phyloP scores from a whole-genome alignment of 2,329 filamentous ascomycete genomes.

The Immersiporthe knoxdaviesiana region DNA sequence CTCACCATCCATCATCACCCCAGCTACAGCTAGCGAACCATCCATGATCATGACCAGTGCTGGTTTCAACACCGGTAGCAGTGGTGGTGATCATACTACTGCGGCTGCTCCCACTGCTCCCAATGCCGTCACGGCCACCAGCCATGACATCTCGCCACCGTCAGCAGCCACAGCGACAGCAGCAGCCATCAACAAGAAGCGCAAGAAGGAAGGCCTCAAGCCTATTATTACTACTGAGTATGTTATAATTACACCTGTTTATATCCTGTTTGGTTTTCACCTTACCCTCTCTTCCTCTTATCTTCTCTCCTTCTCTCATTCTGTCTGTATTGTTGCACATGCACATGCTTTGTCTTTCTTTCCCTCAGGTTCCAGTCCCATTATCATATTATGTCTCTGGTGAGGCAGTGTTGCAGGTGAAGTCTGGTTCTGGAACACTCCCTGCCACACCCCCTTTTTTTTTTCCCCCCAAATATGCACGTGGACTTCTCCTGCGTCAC shows the following conservation, averaged over 20 bases:
- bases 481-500: background rate
- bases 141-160: slow-evolving; percentile 1
- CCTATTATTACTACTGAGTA: slow-evolving; percentile 75
- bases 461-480: background rate
- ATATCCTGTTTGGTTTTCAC: slow-evolving; percentile 6
- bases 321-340: background rate
- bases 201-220: slow-evolving; percentile 74
- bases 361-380: background rate
- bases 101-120: background rate
- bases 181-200: slow-evolving; percentile 52
- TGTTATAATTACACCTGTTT: slow-evolving; percentile 36
- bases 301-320: background rate
- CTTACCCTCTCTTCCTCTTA: slow-evolving; percentile 9
- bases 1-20: background rate
- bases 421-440: background rate
- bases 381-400: background rate
- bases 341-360: slow-evolving; percentile 6
- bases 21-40: background rate
- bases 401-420: slow-evolving; percentile 16
- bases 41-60: background rate
- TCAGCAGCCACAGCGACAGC: slow-evolving; percentile 12
- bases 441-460: background rate
- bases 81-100: background rate
- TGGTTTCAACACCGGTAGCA: background rate
- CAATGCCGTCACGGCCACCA: background rate